phyloP scores from a whole-genome alignment of 257 asterid genomes.

The Haberlea rhodopensis region DNA sequence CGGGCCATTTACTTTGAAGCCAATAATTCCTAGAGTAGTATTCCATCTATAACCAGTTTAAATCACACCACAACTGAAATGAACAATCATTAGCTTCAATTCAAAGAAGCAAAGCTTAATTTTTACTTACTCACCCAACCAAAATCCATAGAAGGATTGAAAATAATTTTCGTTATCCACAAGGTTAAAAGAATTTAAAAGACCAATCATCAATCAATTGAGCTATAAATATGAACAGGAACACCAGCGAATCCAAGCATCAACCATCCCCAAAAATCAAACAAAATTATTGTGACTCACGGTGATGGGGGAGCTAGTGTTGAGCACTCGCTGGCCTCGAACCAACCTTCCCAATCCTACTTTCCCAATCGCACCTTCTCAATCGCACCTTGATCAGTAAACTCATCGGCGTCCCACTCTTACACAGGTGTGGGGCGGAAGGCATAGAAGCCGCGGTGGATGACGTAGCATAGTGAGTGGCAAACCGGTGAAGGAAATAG shows the following conservation, averaged over 20 bases:
- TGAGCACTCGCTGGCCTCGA: constrained; percentile 78
- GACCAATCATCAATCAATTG: neutral
- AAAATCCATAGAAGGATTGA: neutral
- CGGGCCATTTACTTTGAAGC: constrained; percentile 42
- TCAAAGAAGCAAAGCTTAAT: neutral
- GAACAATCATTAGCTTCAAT: neutral
- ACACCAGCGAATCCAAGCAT: neutral
- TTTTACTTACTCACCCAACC: too few relatives aligned
- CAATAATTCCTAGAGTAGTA: constrained; percentile 32
- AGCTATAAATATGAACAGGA: neutral
- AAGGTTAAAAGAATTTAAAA: neutral
- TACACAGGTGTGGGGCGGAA: constrained; percentile 41
- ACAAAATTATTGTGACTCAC: constrained; percentile 38
- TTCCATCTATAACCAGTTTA: constrained; percentile 31
- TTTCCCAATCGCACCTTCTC: constrained; percentile 88
- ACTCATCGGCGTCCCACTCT: constrained; percentile 57
- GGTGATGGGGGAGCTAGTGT: constrained; percentile 86
- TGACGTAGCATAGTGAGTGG: constrained; percentile 63
- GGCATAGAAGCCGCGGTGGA: too few relatives aligned
- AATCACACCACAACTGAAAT: constrained; percentile 12
- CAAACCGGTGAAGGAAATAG: constrained; percentile 59
- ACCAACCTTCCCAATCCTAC: constrained; percentile 91
- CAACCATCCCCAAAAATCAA: constrained; percentile 12
- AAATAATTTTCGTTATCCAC: neutral
- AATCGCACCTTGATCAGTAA: constrained; percentile 69